Conservation (phyloP, 495 filamentous ascomycete species). For the Immersiella caudata region DNA sequence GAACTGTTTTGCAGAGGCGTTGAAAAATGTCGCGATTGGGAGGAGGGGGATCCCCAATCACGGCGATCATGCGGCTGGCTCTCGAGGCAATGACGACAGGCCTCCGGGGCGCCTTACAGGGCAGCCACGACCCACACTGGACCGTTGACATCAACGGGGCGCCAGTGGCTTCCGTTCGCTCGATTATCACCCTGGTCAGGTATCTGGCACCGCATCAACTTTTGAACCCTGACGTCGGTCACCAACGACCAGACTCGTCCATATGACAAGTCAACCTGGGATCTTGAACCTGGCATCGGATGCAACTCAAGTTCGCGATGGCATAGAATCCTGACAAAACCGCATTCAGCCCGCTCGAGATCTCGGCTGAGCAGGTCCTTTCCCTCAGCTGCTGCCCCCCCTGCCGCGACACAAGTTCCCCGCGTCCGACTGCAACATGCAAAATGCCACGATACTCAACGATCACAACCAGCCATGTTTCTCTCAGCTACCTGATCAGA, state of each 20-base stretch:
- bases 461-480: not conserved
- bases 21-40: not conserved
- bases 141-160: not conserved
- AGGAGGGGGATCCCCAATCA: not conserved
- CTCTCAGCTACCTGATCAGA: not conserved
- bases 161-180: not conserved
- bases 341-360: not conserved
- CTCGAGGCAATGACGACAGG: not conserved
- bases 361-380: not conserved
- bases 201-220: not conserved
- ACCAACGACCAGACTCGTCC: not conserved
- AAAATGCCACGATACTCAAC: not conserved
- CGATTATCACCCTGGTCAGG: not conserved
- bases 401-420: not conserved
- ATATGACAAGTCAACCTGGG: not conserved
- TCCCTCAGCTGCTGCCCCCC: not conserved
- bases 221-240: not conserved
- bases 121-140: not conserved
- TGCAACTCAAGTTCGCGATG: not conserved
- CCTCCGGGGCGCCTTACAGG: not conserved
- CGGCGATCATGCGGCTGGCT: not conserved
- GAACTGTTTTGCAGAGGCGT: not conserved
- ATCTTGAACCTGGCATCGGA: not conserved
- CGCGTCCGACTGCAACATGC: not conserved
- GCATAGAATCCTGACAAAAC: not conserved